phyloP scores from a whole-genome alignment of 106 monocot genomes.

The Platanthera guangdongensis region DNA sequence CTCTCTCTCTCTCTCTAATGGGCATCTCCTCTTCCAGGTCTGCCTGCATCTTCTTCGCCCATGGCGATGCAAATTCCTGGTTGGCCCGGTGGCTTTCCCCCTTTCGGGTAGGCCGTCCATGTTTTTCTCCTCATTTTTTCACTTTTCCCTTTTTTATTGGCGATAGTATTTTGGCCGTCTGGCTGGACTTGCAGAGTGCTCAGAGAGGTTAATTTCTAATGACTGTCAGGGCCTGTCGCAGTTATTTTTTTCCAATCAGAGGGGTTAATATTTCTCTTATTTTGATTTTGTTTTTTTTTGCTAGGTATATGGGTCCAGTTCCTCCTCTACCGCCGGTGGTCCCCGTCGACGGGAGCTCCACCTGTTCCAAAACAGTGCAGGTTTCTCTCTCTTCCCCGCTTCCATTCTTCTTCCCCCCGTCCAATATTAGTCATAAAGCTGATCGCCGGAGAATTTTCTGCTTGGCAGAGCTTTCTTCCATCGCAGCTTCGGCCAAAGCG shows the following conservation, averaged over 20 bases:
- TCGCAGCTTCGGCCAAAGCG: constrained; percentile 41
- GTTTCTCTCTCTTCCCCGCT: constrained; percentile 4
- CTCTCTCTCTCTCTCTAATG: constrained; percentile 1
- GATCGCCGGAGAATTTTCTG: background rate
- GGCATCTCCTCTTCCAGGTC: constrained; percentile 20
- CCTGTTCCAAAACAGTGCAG: constrained; percentile 34
- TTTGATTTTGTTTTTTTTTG: background rate
- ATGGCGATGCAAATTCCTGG: constrained; percentile 42
- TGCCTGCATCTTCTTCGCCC: constrained; percentile 33
- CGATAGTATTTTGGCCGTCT: background rate
- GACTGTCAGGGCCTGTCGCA: background rate
- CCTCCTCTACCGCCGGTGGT: constrained; percentile 48
- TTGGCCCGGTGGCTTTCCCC: constrained; percentile 70
- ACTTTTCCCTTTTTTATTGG: background rate
- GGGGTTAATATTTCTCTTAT: constrained; percentile 3
- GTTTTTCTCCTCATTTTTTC: background rate
- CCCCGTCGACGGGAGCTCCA: constrained; percentile 38
- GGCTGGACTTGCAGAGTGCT: background rate
- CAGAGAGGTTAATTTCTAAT: constrained; percentile 1
- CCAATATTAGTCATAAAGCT: background rate
- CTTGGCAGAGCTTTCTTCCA: constrained; percentile 17
- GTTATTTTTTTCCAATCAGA: background rate
- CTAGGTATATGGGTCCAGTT: constrained; percentile 72
- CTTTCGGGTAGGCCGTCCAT: constrained; percentile 52
- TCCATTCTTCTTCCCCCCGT: background rate